These are phyloP conservation scores for Corniculantispora saksenae DNA, from an alignment of 2,329 filamentous ascomycete genomes.

Conservation along the genomic window DNA sequence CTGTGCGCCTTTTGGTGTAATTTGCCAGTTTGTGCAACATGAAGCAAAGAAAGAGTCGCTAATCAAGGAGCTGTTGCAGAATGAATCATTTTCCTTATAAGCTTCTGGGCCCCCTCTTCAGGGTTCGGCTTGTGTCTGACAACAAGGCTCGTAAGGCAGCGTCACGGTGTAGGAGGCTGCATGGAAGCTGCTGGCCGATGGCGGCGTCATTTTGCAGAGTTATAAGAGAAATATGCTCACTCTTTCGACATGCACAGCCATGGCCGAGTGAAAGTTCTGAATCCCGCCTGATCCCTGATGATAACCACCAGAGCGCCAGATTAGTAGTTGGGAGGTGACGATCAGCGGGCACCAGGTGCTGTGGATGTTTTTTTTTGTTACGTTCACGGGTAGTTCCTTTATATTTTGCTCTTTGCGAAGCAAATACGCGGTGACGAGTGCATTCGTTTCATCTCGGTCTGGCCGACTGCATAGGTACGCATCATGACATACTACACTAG, in stretches of 20 bases:
- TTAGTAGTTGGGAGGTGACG: constrained; percentile 20
- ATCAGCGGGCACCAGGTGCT: constrained; percentile 19
- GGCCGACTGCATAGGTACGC: not conserved
- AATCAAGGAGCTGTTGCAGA: not conserved
- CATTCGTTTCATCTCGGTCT: not conserved
- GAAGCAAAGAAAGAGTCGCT: not conserved
- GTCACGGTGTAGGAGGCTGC: not conserved
- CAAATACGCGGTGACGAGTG: not conserved
- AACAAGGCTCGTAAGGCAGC: not conserved
- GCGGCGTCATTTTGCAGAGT: not conserved
- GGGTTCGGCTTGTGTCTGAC: not conserved
- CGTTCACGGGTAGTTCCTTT: not conserved
- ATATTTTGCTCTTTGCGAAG: not conserved
- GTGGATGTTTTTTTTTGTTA: constrained; percentile 6
- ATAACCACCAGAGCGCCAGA: constrained; percentile 19
- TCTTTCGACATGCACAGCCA: constrained; percentile 1
- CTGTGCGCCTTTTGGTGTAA: not conserved
- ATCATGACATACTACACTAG: not conserved
- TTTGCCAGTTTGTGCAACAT: not conserved
- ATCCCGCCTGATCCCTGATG: constrained; percentile 17
- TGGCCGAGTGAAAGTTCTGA: constrained; percentile 15
- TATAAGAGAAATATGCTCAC: not conserved
- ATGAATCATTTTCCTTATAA: not conserved
- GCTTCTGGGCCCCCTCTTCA: not conserved
- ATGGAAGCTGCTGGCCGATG: not conserved